phyloP scores from a whole-genome alignment of 1,284 basidiomycete species.

The Trichosporon faecale region DNA sequence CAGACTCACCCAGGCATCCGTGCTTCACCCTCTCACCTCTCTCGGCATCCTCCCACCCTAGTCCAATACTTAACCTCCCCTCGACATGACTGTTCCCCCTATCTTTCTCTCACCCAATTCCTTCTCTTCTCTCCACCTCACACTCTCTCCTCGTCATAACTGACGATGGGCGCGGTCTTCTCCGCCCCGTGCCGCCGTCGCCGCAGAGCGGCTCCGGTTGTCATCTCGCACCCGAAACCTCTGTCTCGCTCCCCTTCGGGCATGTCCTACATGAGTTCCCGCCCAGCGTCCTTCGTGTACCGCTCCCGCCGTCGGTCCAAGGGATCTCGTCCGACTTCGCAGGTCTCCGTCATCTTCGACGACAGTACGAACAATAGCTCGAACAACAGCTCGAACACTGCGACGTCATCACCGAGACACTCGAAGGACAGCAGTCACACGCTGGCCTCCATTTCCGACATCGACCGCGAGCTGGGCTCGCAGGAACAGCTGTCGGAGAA shows the following conservation, averaged over 20 bases:
- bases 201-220: slow-evolving; percentile 2
- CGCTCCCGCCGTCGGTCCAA: background rate
- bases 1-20: background rate
- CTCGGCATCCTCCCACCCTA: slow-evolving; percentile 3
- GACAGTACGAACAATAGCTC: background rate
- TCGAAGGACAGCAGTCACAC: slow-evolving; percentile 8
- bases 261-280: slow-evolving; percentile 1
- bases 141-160: background rate
- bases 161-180: slow-evolving; percentile 15
- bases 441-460: background rate
- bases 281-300: background rate
- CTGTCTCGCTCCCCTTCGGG: background rate
- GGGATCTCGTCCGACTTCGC: background rate
- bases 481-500: slow-evolving; percentile 1
- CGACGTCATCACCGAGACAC: background rate
- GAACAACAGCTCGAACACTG: background rate
- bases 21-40: background rate
- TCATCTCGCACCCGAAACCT: slow-evolving; percentile 11
- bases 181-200: slow-evolving; percentile 13
- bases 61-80: background rate
- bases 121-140: slow-evolving; percentile 6
- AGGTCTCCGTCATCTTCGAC: slow-evolving; percentile 1
- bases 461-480: background rate
- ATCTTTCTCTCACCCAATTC: background rate
- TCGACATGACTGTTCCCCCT: background rate